Evolutionary conservation across 768 basidiomycete genomes (phyloP), one percentile per base, ranked within the genome.

Genomic region (Hydnomerulius pinastri): DNA sequence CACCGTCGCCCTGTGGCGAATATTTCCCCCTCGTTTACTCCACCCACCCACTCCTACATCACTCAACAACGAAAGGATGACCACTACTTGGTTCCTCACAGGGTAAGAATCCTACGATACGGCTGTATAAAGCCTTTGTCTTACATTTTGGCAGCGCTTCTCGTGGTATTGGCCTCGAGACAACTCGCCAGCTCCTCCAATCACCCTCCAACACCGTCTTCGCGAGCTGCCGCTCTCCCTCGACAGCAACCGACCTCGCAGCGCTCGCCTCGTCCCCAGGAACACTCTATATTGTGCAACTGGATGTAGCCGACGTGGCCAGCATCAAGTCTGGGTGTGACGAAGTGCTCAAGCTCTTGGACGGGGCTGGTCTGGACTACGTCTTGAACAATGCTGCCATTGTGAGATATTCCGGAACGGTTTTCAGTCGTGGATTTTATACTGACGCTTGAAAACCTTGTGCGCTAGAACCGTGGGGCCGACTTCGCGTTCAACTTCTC

Each of bases 351-450:
- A 51, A 47, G 21, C 49, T 69, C 18, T 53, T 73, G 23, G 64
- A 60, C 7, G 58, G 59, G 17, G 44, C 13, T 10, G 68, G 69
- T 6, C 54, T 73, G 10, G 70, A 74, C 59, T 74, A 71, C 40
- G 58, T 74, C 12, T 39, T 72, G 46, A 75, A 74, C 61, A 73
- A 73, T 42, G 71, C 73, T n/a, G 72, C 60, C 1, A 62, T 71
- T 35, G 72, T 73, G 46, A 43, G 73, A 64, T 6, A 6, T 40
- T 40, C 20, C 39, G 6, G 12, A 15, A 41, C n/a, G 17, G 9
- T 24, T 12, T 36, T n/a, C n/a, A n/a, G n/a, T n/a, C n/a, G n/a
- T n/a, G n/a, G 37, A 35, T 23, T 25, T 21, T 4, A 17, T 35
- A 36, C 11, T n/a, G 23, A 32, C 20, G 27, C n/a, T n/a, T n/a